Base-by-base conservation (phyloP, 306 rosid species). In the Ammopiptanthus mongolicus region DNA sequence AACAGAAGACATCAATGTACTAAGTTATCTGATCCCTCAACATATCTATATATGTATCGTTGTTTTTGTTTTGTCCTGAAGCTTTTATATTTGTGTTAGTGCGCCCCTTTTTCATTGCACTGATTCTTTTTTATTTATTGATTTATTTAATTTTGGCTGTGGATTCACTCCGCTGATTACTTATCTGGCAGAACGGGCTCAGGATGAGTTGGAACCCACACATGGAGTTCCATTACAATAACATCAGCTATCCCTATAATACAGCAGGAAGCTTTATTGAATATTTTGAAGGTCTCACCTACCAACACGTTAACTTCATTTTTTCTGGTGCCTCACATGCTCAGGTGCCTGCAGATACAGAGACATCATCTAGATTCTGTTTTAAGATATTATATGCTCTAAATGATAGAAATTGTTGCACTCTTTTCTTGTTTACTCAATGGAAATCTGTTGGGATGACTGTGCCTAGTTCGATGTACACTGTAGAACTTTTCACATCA, bases 241-340 rank as follows among this genome's bases (percentile, higher is more conserved):
- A 80, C 83, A 82, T 84, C 71, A 84, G 88, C 86, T 90, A 87
- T 78, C 97, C 98, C 14, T 90, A 95, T 71, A 88, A 52, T 79
- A 72, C 91, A 15, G 92, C 95, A 14, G 97, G 97, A 77, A 91
- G 97, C 87, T 90, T 95, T 89, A 90, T 90, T 77, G 98, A 91
- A 78, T 92, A 91, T 80, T 86, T 95, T 82, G 97, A 90, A 87
- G 99, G 97, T 65, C 93, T 95, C 70, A 95, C 97, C 12, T 92
- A 92, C 12, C 96, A 95, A 52, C 98, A 95, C 80, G 98, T 90
- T 85, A 91, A 95, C 87, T 95, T 95, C 82, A 95, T 91, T 77
- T 95, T 95, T 89, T 88, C 96, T 12, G 99, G 93, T 77, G 88
- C 92, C 80, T 91, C 96, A 10, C 92, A 90, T 89, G 78, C 86